Evolutionary conservation across 2,329 filamentous ascomycete genomes (phyloP), one percentile per base, ranked within the genome.

Genomic region (Aspergillus hiratsukae): DNA sequence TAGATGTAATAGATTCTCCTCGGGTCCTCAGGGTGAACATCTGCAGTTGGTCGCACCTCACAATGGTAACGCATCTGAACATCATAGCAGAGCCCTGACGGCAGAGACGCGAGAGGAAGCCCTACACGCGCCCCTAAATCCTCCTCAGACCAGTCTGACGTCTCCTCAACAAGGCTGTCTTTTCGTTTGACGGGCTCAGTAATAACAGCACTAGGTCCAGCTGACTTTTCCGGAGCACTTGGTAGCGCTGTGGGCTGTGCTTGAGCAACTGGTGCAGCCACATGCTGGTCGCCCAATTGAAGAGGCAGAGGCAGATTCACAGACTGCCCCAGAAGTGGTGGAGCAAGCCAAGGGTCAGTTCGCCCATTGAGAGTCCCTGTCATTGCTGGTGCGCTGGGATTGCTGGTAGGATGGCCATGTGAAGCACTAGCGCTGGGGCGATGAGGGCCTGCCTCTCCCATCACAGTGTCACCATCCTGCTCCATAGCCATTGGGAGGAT

Each of bases 51-150:
- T 19, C 90, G 87, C 17, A 90, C 86, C 69, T 97, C 96, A 54
- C 91, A 89, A 71, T 99, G 94, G 58, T 95, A 88, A 58, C 94
- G 91, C 94, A 99, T 99, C 31, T 93, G 86, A 56, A 90, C 87
- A 76, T 99, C 94, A 70, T 97, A 99, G 63, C 90, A 93, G 59
- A 88, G 85, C 3, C 90, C 90, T 0, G 89, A 92, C 0, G 87
- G 84, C 1, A 90, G 78, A 27, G 84, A 74, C 1, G 75, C 70
- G 27, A 73, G 59, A 1, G 76, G 73, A n/a, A 79, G 67, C 9
- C 75, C 75, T 75, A 78, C 55, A 75, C 75, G 68, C 7, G 61
- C 60, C 7, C 64, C 59, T 45, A 60, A 53, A 29, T 71, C 69
- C 5, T 73, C 71, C n/a, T 75, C 69, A 45, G 74, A 73, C 68